Percentiles rank a stretch among this genome's conserved stretches.
These are phyloP conservation scores for Kurtzmaniella quercitrusa DNA, from an alignment of 1,139 yeast genomes.

Conservation along the genomic window DNA sequence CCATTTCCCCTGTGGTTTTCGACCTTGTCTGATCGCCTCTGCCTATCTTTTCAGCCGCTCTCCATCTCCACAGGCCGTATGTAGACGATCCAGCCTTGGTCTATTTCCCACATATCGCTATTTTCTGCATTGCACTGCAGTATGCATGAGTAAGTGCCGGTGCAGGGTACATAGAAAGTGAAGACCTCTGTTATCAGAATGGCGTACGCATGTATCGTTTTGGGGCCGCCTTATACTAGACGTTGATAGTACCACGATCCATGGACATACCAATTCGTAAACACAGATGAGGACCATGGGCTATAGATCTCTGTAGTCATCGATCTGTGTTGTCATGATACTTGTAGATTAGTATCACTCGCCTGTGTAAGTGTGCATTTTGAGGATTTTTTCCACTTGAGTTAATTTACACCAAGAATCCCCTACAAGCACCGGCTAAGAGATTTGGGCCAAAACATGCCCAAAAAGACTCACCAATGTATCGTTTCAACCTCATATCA, in stretches of 20 bases:
- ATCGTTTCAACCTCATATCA: too few relatives aligned
- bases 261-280: background rate
- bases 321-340: too few relatives aligned
- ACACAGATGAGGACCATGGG: background rate
- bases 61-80: background rate
- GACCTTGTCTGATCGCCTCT: background rate
- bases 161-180: background rate
- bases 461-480: too few relatives aligned
- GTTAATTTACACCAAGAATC: too few relatives aligned
- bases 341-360: too few relatives aligned
- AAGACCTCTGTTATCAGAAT: background rate
- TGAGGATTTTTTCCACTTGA: too few relatives aligned
- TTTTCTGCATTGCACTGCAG: background rate
- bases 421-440: too few relatives aligned
- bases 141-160: background rate
- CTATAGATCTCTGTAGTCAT: background rate
- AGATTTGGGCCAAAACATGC: too few relatives aligned
- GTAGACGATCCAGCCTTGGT: background rate
- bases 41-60: background rate
- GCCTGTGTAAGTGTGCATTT: too few relatives aligned
- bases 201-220: background rate
- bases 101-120: background rate
- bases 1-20: background rate
- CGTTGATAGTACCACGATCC: background rate
- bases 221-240: too few relatives aligned